These are phyloP conservation scores for Ceratobasidium sp. DNA, from an alignment of 1,284 basidiomycete genomes.

Conservation along the genomic window DNA sequence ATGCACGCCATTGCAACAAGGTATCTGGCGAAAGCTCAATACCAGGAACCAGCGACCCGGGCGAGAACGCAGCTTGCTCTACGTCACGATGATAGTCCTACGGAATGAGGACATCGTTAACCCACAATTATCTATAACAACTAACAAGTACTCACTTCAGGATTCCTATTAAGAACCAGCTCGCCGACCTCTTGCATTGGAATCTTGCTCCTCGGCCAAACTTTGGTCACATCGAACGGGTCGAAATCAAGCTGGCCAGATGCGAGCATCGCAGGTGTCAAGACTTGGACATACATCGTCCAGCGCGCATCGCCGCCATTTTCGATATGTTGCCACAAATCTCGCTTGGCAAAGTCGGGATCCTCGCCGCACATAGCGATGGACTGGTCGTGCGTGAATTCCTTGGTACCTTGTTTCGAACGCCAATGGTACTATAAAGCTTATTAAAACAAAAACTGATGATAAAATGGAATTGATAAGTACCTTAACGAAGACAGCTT, in stretches of 20 bases:
- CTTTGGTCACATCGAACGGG: slow-evolving; percentile 60
- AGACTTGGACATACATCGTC: slow-evolving; percentile 57
- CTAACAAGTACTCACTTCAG: slow-evolving; percentile 16
- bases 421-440: slow-evolving; percentile 53
- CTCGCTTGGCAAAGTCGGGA: slow-evolving; percentile 59
- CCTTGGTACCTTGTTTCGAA: slow-evolving; percentile 49
- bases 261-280: slow-evolving; percentile 56
- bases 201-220: slow-evolving; percentile 56
- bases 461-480: slow-evolving; percentile 71
- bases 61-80: slow-evolving; percentile 81
- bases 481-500: slow-evolving; percentile 86
- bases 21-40: slow-evolving; percentile 92
- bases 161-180: slow-evolving; percentile 58
- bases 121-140: slow-evolving; percentile 49
- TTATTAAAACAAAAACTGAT: neutral
- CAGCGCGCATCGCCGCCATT: slow-evolving; percentile 57
- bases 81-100: slow-evolving; percentile 49
- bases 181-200: slow-evolving; percentile 59
- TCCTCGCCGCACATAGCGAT: slow-evolving; percentile 57
- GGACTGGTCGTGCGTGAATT: slow-evolving; percentile 58
- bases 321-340: slow-evolving; percentile 60
- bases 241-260: slow-evolving; percentile 57
- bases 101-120: slow-evolving; percentile 49
- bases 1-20: slow-evolving; percentile 91
- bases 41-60: slow-evolving; percentile 87